phyloP scores from a whole-genome alignment of 768 basidiomycete species.

The Trametes gibbosa region DNA sequence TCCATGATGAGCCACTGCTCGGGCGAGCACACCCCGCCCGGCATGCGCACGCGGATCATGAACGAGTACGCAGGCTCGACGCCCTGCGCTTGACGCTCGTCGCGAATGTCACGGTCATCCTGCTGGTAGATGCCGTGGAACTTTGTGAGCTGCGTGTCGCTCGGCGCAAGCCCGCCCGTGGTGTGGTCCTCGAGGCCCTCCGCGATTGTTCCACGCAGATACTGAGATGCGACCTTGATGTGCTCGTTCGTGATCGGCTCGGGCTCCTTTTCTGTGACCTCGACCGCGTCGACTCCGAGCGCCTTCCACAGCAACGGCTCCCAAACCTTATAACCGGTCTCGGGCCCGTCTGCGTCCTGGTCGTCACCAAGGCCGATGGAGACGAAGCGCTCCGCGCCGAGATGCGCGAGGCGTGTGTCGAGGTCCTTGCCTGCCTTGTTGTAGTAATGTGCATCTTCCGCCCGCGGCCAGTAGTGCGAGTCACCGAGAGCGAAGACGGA shows the following conservation, averaged over 20 bases:
- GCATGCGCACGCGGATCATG: constrained; percentile 98
- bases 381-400: constrained; percentile 76
- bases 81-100: constrained; percentile 89
- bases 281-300: constrained; percentile 84
- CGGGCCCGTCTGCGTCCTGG: constrained; percentile 93
- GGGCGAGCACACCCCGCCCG: constrained; percentile 91
- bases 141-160: constrained; percentile 94
- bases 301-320: constrained; percentile 92
- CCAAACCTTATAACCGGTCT: constrained; percentile 97
- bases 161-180: constrained; percentile 88
- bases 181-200: constrained; percentile 85
- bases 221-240: constrained; percentile 95
- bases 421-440: constrained; percentile 96
- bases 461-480: constrained; percentile 97
- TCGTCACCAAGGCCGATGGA: constrained; percentile 89
- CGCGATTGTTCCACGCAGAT: constrained; percentile 90
- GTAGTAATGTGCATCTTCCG: constrained; percentile 97
- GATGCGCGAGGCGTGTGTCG: constrained; percentile 69
- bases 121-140: constrained; percentile 97
- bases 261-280: constrained; percentile 89
- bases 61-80: constrained; percentile 95
- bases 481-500: constrained; percentile 95
- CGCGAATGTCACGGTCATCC: constrained; percentile 97
- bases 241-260: constrained; percentile 99
- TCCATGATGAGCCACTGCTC: constrained; percentile 96